These are phyloP conservation scores for Vickermania ingenoplastis DNA, from an alignment of 208 protist species.

Conservation along the genomic window DNA sequence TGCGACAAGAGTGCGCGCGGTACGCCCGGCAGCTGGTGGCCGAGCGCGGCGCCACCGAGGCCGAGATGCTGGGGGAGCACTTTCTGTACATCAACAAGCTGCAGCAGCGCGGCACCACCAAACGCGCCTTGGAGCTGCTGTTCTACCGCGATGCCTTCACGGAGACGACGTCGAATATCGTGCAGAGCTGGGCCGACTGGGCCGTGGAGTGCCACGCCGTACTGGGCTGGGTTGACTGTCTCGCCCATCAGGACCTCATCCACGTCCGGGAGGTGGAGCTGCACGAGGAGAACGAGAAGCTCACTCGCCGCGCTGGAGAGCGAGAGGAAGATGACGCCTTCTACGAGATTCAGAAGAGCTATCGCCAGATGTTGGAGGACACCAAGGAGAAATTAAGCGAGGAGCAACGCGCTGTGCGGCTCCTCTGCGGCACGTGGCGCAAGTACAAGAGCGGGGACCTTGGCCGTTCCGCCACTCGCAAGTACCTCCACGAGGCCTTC, in stretches of 20 bases:
- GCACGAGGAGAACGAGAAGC: neutral
- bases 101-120: neutral
- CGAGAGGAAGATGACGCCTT: neutral
- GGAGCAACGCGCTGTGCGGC: neutral
- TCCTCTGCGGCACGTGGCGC: conserved; percentile 12
- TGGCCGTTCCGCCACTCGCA: conserved; percentile 9
- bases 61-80: neutral
- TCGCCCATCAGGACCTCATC: neutral
- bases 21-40: neutral
- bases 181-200: neutral
- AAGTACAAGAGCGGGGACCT: conserved; percentile 8
- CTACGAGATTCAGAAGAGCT: conserved; percentile 1
- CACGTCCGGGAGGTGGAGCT: neutral
- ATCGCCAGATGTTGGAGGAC: neutral
- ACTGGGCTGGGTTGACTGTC: neutral
- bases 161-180: neutral
- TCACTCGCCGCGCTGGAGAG: neutral
- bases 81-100: conserved; percentile 1
- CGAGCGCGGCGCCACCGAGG: neutral
- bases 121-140: neutral
- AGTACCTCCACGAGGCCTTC: conserved; percentile 12
- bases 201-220: neutral
- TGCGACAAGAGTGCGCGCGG: neutral
- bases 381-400: neutral
- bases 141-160: neutral